phyloP scores from a whole-genome alignment of 352 stramenopile genomes.

The Phytophthora litchii region DNA sequence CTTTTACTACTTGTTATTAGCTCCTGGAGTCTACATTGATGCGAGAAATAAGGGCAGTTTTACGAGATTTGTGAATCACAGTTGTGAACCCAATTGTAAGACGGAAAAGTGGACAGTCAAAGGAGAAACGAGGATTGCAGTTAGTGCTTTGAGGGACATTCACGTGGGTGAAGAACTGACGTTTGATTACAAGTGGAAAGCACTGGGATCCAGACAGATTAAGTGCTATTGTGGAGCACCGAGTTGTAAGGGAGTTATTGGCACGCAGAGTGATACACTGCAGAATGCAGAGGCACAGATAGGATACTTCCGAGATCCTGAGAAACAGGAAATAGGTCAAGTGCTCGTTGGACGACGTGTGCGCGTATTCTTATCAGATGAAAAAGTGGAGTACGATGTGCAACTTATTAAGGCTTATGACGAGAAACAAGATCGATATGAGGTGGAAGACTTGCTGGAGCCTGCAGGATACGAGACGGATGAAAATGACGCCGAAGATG shows the following conservation, averaged over 20 bases:
- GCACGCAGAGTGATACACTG: constrained; percentile 46
- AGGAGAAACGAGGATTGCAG: constrained; percentile 92
- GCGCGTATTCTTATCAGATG: constrained; percentile 68
- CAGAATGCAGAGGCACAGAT: constrained; percentile 42
- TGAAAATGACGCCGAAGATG: constrained; percentile 48
- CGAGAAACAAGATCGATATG: constrained; percentile 48
- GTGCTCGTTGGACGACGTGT: constrained; percentile 62
- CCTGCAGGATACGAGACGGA: constrained; percentile 38
- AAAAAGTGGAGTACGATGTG: constrained; percentile 65
- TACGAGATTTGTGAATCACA: constrained; percentile 97
- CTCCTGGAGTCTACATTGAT: constrained; percentile 89
- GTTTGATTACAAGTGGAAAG: constrained; percentile 97
- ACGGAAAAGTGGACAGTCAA: constrained; percentile 95
- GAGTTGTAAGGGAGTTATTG: constrained; percentile 84
- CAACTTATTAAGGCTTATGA: constrained; percentile 58
- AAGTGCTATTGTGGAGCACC: constrained; percentile 73
- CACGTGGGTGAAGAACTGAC: constrained; percentile 89
- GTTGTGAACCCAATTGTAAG: constrained; percentile 95
- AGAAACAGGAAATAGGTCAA: constrained; percentile 50
- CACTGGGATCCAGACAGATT: constrained; percentile 80
- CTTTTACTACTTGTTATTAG: constrained; percentile 88
- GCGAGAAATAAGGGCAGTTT: constrained; percentile 92
- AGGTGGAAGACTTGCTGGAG: constrained; percentile 53
- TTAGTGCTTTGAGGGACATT: constrained; percentile 93
- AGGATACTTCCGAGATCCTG: constrained; percentile 75